Conservation (phyloP, 2,329 filamentous ascomycete genomes). For the Epichloe uncinata region DNA sequence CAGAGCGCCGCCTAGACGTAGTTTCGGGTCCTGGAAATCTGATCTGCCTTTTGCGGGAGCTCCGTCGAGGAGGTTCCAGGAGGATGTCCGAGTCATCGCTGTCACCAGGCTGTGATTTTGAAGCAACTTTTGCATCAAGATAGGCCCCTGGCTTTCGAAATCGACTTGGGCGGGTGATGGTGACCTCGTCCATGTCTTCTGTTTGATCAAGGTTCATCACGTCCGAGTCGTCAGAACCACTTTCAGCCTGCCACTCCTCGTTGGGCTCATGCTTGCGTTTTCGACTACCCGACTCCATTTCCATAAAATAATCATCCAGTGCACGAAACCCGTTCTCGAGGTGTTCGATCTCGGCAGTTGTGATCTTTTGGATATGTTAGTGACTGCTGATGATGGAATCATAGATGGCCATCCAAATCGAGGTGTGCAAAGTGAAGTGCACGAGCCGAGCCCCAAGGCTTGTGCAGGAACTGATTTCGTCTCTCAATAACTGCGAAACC, state of each 20-base stretch:
- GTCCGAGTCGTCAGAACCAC: conserved; percentile 12
- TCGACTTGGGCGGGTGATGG: neutral
- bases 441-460: neutral
- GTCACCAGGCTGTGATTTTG: conserved; percentile 3
- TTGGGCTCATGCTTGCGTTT: conserved; percentile 20
- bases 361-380: conserved; percentile 17
- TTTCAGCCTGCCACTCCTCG: conserved; percentile 17
- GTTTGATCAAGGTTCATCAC: conserved; percentile 14
- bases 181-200: conserved; percentile 12
- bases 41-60: conserved; percentile 2
- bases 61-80: conserved; percentile 7
- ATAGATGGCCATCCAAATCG: neutral
- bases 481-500: neutral
- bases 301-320: conserved; percentile 10
- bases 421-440: neutral
- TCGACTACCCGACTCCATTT: conserved; percentile 9
- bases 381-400: neutral
- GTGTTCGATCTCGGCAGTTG: conserved; percentile 16
- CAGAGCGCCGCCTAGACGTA: conserved; percentile 3
- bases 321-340: conserved; percentile 20
- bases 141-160: neutral
- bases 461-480: neutral
- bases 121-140: neutral
- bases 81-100: conserved; percentile 2
- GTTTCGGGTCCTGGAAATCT: neutral